Base-by-base conservation (phyloP, 208 protist genomes). In the Endotrypanum monterogeii region DNA sequence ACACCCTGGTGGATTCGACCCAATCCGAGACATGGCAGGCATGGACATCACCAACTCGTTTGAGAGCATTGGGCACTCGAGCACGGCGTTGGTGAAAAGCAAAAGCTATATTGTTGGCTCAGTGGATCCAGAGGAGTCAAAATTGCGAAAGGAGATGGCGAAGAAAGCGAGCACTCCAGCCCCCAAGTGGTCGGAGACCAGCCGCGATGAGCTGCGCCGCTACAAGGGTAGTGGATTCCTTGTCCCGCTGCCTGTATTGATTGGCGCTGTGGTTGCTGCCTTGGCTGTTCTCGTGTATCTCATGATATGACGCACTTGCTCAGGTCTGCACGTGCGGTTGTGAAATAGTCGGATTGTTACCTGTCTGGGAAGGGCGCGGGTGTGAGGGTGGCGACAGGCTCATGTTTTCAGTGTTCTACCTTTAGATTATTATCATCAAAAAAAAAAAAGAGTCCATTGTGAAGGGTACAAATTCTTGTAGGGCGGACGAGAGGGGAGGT, bases 1-100 rank as follows among this genome's bases (percentile, higher is more conserved):
- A 67, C 96, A 99, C 78, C 97, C 97, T 35, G 95, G 96, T 70
- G 96, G 97, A 30, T 74, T 94, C 23, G 89, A 96, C 79, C 82
- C 89, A 32, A 94, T 96, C 57, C 88, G 87, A 65, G 92, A 96
- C 69, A 86, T 96, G 71, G 84, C 74, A 14, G 85, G 89, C 37
- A 84, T 81, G 66, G 90, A 95, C 58, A 93, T 94, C 74, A 95
- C 92, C 7, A 94, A 85, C 75, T 89, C 77, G 46, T 96, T 96
- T 74, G 90, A 96, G 73, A 90, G 78, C 70, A 93, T 96, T 66
- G 89, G 89, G 9, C 92, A 95, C 74, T 89, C 79, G 48, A 90
- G 87, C 68, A 82, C 79, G 3, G 92, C 92, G 18, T 51, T 91
- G 11, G 72, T 89, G 39, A 74, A 83, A 41, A 91, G 83, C 68